Evolutionary conservation across 2,329 filamentous ascomycete genomes (phyloP), one percentile per base, ranked within the genome.

Genomic region (Aspergillus ibericus): DNA sequence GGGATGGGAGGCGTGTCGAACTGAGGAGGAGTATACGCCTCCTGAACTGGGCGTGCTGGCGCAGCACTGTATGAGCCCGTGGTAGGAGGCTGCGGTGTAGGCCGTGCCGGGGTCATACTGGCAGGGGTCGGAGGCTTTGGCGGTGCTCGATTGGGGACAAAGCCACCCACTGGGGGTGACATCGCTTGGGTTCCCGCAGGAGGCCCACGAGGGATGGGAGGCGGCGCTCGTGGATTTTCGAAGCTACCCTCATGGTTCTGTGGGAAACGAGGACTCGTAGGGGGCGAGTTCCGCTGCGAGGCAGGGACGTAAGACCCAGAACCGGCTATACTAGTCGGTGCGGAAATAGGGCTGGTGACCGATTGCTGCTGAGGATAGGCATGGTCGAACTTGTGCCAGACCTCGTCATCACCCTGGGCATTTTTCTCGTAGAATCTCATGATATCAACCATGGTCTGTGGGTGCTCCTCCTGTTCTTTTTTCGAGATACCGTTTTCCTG

Each of bases 371-470:
- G 78, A 9, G 88, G 82, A 69, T 88, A 87, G 54, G 90, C 92
- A 78, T 96, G 88, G 69, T 96, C 92, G 75, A 99, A 97, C 76
- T 99, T 99, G 76, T 98, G 93, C 81, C 95, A 91, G 58, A 95
- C 89, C 68, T 91, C 90, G 70, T 96, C 91, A 72, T 97, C 87
- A 67, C 83, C 85, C 67, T 93, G 91, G 25, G 91, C 89, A 64
- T 92, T 96, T 78, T 96, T 93, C 75, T 97, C 96, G 82, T 96
- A 98, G 75, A 98, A 98, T 59, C 89, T 91, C 77, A 99, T 88
- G 69, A 99, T 95, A 75, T 98, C 91, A 72, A 96, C 89, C 78
- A 97, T 92, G 59, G 93, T 93, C 76, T 98, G 92, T 2, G 95
- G 95, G 71, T 98, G 92, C 76, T 96, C 90, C 74, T 93, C 91